Conservation (phyloP, 192 early-diverging fungal species). For the Jimgerdemannia lactiflua region DNA sequence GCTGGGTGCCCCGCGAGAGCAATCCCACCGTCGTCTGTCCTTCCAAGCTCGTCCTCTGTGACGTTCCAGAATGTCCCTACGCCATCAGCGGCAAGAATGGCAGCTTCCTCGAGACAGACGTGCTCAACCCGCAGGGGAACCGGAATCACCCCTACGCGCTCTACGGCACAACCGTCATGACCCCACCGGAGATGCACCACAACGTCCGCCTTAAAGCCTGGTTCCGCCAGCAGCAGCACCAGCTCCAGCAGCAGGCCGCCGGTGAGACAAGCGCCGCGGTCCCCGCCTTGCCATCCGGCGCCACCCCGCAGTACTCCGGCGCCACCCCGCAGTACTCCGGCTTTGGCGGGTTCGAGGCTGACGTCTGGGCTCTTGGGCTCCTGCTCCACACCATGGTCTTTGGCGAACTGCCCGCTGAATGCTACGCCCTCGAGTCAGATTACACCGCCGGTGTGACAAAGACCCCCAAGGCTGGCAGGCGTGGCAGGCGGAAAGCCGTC, state of each 20-base stretch:
- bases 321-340: constrained; percentile 4
- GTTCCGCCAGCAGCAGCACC: background rate
- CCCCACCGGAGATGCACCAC: constrained; percentile 16
- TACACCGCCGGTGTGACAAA: background rate
- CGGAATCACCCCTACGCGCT: constrained; percentile 6
- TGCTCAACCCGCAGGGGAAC: background rate
- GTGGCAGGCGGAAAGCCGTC: background rate
- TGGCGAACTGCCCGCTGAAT: constrained; percentile 12
- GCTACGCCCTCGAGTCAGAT: constrained; percentile 3
- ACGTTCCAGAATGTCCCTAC: background rate
- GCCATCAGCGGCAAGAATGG: background rate
- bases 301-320: constrained; percentile 1
- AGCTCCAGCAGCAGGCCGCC: background rate
- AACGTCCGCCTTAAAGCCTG: constrained; percentile 5
- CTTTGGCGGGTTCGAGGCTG: constrained; percentile 14
- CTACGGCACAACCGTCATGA: constrained; percentile 16
- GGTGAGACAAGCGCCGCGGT: background rate
- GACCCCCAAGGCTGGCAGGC: background rate
- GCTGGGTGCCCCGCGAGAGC: background rate
- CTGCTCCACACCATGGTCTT: constrained; percentile 15
- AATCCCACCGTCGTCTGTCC: background rate
- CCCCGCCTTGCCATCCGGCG: background rate
- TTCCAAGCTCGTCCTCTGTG: background rate
- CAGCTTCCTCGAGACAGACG: background rate
- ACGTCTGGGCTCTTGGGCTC: constrained; percentile 12